Conservation (phyloP, 768 basidiomycete genomes). For the Suillus hirtellus region DNA sequence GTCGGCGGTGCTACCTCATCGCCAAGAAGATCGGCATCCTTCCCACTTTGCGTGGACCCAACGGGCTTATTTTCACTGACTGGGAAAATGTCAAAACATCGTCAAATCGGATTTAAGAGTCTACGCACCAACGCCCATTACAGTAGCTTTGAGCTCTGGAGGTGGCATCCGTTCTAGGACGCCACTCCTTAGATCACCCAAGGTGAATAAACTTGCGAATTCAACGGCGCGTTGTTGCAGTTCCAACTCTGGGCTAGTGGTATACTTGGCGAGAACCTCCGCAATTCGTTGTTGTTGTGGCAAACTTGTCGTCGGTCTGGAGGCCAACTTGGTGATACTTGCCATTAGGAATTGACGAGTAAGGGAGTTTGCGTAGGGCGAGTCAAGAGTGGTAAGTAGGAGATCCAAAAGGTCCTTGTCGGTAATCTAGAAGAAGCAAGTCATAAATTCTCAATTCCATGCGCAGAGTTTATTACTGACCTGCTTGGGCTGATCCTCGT, state of each 20-base stretch:
- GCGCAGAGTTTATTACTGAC: conserved; percentile 40
- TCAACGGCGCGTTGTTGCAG: conserved; percentile 96
- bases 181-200: conserved; percentile 75
- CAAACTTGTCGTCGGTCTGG: conserved; percentile 66
- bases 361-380: conserved; percentile 91
- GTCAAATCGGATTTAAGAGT: not conserved
- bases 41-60: conserved; percentile 79
- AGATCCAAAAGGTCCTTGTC: conserved; percentile 88
- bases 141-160: conserved; percentile 95
- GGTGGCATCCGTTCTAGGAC: conserved; percentile 99
- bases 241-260: conserved; percentile 89
- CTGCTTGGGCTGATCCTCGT: conserved; percentile 69
- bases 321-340: conserved; percentile 85
- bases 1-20: conserved; percentile 60
- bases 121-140: conserved; percentile 83
- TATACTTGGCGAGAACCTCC: conserved; percentile 76
- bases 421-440: conserved; percentile 48
- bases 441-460: not conserved
- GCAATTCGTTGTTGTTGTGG: conserved; percentile 78
- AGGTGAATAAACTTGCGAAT: conserved; percentile 80
- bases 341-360: conserved; percentile 92
- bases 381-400: conserved; percentile 82
- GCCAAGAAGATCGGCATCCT: conserved; percentile 84
- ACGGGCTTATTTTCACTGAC: conserved; percentile 97
- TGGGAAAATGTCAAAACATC: conserved; percentile 30